These are phyloP conservation scores for Anthostomella pinea DNA, from an alignment of 2,329 filamentous ascomycete species.

Conservation along the genomic window DNA sequence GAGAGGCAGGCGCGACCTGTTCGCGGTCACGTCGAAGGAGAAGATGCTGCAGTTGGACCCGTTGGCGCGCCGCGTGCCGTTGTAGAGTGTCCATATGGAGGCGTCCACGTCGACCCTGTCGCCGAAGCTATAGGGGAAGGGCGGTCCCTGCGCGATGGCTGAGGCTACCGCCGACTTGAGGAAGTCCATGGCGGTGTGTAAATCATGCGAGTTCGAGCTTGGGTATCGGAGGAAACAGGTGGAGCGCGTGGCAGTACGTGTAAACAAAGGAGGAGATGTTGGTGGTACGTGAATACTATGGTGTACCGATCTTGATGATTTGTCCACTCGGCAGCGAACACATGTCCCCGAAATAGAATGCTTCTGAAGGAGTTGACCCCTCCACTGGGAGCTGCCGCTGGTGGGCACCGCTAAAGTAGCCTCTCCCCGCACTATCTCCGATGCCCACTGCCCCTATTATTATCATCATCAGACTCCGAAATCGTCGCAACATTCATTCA, in stretches of 20 bases:
- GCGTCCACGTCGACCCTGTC: constrained; percentile 89
- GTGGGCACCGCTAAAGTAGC: background rate
- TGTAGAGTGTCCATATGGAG: constrained; percentile 95
- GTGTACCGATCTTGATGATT: constrained; percentile 5
- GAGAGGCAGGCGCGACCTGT: constrained; percentile 77
- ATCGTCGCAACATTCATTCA: too few relatives aligned
- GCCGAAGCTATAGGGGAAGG: constrained; percentile 89
- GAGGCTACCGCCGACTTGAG: constrained; percentile 96
- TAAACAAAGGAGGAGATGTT: background rate
- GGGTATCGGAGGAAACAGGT: too few relatives aligned
- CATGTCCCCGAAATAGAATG: too few relatives aligned
- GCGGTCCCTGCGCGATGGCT: constrained; percentile 89
- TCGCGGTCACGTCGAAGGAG: constrained; percentile 83
- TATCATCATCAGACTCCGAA: too few relatives aligned
- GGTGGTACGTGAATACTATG: constrained; percentile 3
- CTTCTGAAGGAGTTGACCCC: constrained; percentile 13
- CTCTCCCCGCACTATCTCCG: background rate
- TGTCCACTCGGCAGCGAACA: constrained; percentile 9
- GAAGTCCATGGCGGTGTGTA: constrained; percentile 72
- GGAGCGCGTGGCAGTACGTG: too few relatives aligned
- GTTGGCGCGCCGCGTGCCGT: constrained; percentile 91
- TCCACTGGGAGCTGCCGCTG: constrained; percentile 2
- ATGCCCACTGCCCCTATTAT: too few relatives aligned
- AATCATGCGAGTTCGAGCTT: too few relatives aligned
- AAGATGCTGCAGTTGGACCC: constrained; percentile 94